Conservation (phyloP, 2,329 filamentous ascomycete species). For the Leptographium galeiforme region DNA sequence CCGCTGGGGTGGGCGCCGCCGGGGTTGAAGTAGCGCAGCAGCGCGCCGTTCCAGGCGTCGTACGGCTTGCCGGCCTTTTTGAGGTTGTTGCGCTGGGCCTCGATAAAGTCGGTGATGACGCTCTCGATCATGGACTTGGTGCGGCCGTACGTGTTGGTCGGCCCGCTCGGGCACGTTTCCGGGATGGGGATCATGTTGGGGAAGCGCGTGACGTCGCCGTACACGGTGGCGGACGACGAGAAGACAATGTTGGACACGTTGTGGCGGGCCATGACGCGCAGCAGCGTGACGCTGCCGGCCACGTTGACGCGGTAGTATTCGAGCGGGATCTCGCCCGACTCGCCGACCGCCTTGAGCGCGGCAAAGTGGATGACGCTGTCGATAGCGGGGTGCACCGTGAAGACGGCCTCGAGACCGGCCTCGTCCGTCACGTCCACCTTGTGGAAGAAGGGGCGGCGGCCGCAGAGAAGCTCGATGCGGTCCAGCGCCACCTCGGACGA, state of each 20-base stretch:
- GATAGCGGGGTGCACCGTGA: conserved; percentile 78
- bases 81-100: conserved; percentile 70
- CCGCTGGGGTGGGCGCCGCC: conserved; percentile 88
- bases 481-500: conserved; percentile 84
- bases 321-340: conserved; percentile 84
- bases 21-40: conserved; percentile 96
- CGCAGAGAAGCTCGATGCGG: conserved; percentile 86
- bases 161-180: conserved; percentile 87
- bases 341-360: conserved; percentile 93
- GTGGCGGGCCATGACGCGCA: conserved; percentile 77
- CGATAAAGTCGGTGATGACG: conserved; percentile 83
- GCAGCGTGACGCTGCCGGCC: conserved; percentile 74
- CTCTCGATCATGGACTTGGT: conserved; percentile 89
- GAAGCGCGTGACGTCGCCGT: conserved; percentile 92
- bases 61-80: conserved; percentile 66
- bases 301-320: conserved; percentile 99
- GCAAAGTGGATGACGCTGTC: conserved; percentile 99
- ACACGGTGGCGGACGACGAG: conserved; percentile 94
- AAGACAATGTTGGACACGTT: conserved; percentile 96
- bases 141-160: conserved; percentile 94
- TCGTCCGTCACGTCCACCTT: conserved; percentile 82
- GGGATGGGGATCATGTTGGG: conserved; percentile 98
- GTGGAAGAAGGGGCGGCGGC: conserved; percentile 76
- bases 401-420: conserved; percentile 70
- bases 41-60: conserved; percentile 81